These are phyloP conservation scores for Kodamaea ohmeri DNA, from an alignment of 1,139 yeast species.

Conservation along the genomic window DNA sequence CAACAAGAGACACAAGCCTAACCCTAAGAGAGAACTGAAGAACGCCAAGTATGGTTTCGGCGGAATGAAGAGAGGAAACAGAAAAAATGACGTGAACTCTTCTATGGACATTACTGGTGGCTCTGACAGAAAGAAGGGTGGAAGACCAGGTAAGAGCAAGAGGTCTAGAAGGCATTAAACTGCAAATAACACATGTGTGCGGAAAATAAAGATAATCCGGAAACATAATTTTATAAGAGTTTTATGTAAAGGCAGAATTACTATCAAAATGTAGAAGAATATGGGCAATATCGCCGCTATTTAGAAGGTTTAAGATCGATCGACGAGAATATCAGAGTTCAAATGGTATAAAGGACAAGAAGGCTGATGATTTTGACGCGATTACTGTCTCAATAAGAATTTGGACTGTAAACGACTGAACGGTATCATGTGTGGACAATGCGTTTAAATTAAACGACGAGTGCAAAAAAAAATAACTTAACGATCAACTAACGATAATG, in stretches of 20 bases:
- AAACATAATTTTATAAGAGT: no score
- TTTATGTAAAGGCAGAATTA: neutral
- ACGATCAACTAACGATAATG: slow-evolving; percentile 9
- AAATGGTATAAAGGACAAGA: no score
- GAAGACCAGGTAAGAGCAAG: slow-evolving; percentile 78
- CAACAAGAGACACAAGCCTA: slow-evolving; percentile 51
- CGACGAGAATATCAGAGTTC: no score
- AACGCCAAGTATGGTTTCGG: slow-evolving; percentile 64
- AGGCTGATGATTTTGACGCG: no score
- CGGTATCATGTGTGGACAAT: neutral
- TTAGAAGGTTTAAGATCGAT: no score
- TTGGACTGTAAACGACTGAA: neutral
- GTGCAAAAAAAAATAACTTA: slow-evolving; percentile 1
- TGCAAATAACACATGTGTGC: neutral
- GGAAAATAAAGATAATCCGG: neutral
- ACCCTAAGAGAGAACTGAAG: slow-evolving; percentile 63
- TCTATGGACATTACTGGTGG: slow-evolving; percentile 70
- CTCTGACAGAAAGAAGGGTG: slow-evolving; percentile 48
- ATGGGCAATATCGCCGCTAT: no score
- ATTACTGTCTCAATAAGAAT: neutral
- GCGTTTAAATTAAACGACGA: slow-evolving; percentile 1
- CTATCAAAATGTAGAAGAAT: neutral
- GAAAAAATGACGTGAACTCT: slow-evolving; percentile 73
- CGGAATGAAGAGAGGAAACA: slow-evolving; percentile 72
- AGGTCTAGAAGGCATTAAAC: slow-evolving; percentile 26